Percentiles rank a stretch among this genome's conserved stretches.
These are phyloP conservation scores for Ogataea polymorpha DNA, from an alignment of 805 yeast genomes.

Conservation along the genomic window DNA sequence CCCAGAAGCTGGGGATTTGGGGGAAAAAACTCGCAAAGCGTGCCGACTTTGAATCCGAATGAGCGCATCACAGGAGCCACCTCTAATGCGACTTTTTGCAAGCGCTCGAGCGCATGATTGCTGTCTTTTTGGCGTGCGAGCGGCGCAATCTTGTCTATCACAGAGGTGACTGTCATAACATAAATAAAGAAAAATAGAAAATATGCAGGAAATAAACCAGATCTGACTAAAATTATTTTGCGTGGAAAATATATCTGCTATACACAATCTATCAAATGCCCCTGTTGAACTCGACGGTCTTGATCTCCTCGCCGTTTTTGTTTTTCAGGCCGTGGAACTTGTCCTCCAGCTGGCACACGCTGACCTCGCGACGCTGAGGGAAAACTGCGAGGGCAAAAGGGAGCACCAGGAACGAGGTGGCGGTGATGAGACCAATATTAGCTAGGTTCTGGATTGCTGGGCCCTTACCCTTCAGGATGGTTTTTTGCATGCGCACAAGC, in stretches of 20 bases:
- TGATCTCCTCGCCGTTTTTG: slow-evolving; percentile 53
- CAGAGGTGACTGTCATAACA: slow-evolving; percentile 6
- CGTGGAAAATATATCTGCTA: neutral
- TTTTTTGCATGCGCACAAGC: slow-evolving; percentile 72
- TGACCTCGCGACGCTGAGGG: slow-evolving; percentile 78
- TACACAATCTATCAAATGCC: slow-evolving; percentile 60
- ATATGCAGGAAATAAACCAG: too few relatives aligned
- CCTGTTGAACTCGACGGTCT: slow-evolving; percentile 79
- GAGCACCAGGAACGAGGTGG: slow-evolving; percentile 79
- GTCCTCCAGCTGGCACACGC: slow-evolving; percentile 59
- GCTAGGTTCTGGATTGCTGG: slow-evolving; percentile 60
- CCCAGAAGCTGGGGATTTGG: slow-evolving; percentile 65
- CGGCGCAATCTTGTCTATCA: slow-evolving; percentile 38
- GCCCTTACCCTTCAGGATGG: slow-evolving; percentile 65
- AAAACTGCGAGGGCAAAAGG: slow-evolving; percentile 96
- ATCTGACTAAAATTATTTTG: neutral
- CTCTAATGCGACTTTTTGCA: slow-evolving; percentile 64
- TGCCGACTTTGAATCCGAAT: slow-evolving; percentile 60
- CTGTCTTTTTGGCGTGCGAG: slow-evolving; percentile 42
- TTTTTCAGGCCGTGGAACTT: slow-evolving; percentile 61
- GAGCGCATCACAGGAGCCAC: slow-evolving; percentile 80
- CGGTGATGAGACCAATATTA: slow-evolving; percentile 83
- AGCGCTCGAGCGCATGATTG: slow-evolving; percentile 53
- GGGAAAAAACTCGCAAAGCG: slow-evolving; percentile 80
- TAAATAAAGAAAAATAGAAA: too few relatives aligned